These are phyloP conservation scores for Monosporascus sp. DNA, from an alignment of 2,329 filamentous ascomycete genomes.

Conservation along the genomic window DNA sequence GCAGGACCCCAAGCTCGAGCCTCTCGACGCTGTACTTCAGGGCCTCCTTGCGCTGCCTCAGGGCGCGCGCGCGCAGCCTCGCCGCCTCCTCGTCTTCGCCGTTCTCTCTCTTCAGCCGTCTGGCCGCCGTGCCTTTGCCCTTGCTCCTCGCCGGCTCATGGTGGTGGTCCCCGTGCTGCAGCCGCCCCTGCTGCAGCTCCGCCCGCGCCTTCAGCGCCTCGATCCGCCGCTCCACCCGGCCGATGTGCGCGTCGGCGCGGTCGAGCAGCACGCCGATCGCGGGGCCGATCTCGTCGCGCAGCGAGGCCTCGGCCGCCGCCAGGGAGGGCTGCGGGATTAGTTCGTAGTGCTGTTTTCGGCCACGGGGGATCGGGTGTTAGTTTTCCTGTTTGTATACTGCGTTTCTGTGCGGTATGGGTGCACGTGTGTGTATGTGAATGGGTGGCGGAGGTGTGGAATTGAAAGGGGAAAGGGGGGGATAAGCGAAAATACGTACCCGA, in stretches of 20 bases:
- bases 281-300: slow-evolving; percentile 86
- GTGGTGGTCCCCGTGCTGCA: slow-evolving; percentile 30
- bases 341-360: slow-evolving; percentile 70
- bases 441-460: not conserved
- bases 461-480: not conserved
- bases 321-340: slow-evolving; percentile 82
- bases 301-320: slow-evolving; percentile 73
- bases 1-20: slow-evolving; percentile 78
- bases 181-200: slow-evolving; percentile 73
- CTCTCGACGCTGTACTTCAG: slow-evolving; percentile 83
- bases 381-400: not conserved
- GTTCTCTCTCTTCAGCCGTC: slow-evolving; percentile 39
- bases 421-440: not conserved
- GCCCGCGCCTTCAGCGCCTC: slow-evolving; percentile 77
- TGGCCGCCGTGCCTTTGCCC: slow-evolving; percentile 1
- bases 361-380: not conserved
- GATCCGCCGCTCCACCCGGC: slow-evolving; percentile 77
- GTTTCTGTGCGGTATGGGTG: not conserved
- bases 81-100: slow-evolving; percentile 31
- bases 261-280: slow-evolving; percentile 75
- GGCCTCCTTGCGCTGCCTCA: slow-evolving; percentile 78
- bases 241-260: slow-evolving; percentile 77
- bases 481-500: slow-evolving; percentile 37
- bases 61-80: slow-evolving; percentile 50
- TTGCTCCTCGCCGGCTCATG: not conserved